Conservation (phyloP, 345 rosid species). For the Raphanus raphanistrum region DNA sequence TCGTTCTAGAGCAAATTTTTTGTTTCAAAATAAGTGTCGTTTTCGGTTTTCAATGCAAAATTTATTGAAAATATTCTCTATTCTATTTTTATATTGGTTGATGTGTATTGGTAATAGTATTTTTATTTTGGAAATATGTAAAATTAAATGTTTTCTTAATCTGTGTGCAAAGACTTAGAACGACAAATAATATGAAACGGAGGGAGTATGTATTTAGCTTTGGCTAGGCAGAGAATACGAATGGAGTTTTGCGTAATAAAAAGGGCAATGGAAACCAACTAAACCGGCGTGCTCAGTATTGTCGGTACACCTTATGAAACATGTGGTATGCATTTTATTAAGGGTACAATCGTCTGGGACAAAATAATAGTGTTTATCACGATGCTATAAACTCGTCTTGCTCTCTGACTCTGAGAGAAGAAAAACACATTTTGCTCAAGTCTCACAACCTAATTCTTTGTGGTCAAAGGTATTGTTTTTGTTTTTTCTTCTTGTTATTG, state of each 20-base stretch:
- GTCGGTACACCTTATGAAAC: neutral
- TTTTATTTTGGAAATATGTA: too few species aligned
- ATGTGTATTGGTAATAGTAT: too few species aligned
- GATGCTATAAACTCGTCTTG: slow-evolving; percentile 14
- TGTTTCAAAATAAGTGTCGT: too few species aligned
- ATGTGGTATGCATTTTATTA: neutral
- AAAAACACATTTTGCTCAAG: slow-evolving; percentile 1
- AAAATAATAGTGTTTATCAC: neutral
- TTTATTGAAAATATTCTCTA: too few species aligned
- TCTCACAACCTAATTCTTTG: neutral
- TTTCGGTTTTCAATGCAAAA: too few species aligned
- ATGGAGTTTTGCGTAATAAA: neutral
- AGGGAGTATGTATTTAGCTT: neutral
- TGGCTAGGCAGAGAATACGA: neutral
- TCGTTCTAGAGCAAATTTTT: too few species aligned
- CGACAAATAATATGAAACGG: too few species aligned
- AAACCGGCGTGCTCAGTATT: neutral
- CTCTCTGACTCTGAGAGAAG: neutral
- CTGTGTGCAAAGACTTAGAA: too few species aligned
- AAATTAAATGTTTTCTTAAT: too few species aligned
- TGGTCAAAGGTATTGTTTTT: neutral
- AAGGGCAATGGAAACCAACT: neutral
- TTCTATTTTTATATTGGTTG: too few species aligned
- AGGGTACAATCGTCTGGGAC: slow-evolving; percentile 22
- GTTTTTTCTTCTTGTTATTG: neutral